Evolutionary conservation across 257 asterid species (phyloP).

Genomic region (Solanum peruvianum): DNA sequence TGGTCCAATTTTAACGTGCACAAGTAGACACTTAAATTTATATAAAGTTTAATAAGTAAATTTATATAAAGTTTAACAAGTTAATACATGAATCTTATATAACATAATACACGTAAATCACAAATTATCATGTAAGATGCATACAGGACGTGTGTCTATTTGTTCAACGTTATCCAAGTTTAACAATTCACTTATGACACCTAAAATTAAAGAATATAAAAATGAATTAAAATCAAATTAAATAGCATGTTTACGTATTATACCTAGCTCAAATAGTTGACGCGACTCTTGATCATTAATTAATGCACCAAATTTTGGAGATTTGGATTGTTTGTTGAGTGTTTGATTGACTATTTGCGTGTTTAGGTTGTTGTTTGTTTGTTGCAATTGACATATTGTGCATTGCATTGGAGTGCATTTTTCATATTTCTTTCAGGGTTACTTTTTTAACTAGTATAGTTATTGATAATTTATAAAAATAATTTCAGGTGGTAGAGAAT

Average conservation of each 20-base stretch:
- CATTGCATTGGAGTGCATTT: background rate
- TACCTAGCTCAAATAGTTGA: background rate
- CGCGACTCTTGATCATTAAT: background rate
- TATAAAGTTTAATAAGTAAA: background rate
- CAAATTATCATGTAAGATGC: background rate
- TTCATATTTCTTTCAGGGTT: background rate
- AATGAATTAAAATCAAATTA: too few relatives aligned
- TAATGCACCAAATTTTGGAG: background rate
- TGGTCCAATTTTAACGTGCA: background rate
- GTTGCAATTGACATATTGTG: background rate
- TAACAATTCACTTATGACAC: too few relatives aligned
- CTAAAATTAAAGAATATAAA: too few relatives aligned
- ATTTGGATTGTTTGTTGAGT: background rate
- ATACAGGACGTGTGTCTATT: background rate
- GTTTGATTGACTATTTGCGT: background rate
- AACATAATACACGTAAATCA: background rate
- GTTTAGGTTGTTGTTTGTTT: background rate
- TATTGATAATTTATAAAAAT: too few relatives aligned
- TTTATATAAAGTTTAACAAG: background rate
- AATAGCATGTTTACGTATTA: too few relatives aligned
- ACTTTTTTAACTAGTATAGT: too few relatives aligned
- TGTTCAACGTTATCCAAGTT: background rate
- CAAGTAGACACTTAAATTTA: too few relatives aligned
- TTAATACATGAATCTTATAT: too few relatives aligned
- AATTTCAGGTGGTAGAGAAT: too few relatives aligned